Evolutionary conservation across 1,284 basidiomycete genomes (phyloP).

Genomic region (Neolentinus lepideus): DNA sequence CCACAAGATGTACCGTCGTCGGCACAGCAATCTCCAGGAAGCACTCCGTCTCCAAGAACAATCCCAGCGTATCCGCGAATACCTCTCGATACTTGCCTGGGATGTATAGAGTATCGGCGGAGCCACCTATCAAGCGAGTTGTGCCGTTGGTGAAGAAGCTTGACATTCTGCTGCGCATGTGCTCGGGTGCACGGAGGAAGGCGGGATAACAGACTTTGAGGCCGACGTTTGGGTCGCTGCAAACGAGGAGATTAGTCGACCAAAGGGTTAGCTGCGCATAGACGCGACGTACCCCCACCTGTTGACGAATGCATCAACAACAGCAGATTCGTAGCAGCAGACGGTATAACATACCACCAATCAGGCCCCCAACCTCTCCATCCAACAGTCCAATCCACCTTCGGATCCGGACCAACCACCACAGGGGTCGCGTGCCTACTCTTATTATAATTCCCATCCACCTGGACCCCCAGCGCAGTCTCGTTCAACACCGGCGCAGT

Average conservation of each 20-base stretch:
- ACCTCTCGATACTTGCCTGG: constrained; percentile 29
- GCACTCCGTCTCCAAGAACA: constrained; percentile 39
- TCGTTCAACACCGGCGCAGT: background rate
- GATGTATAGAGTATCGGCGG: constrained; percentile 42
- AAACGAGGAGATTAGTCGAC: constrained; percentile 1
- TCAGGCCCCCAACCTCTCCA: constrained; percentile 33
- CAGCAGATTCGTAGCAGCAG: background rate
- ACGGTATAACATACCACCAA: constrained; percentile 31
- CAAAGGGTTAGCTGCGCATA: background rate
- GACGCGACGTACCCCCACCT: constrained; percentile 31
- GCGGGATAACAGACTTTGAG: constrained; percentile 34
- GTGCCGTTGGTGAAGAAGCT: constrained; percentile 20
- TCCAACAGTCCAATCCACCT: constrained; percentile 25
- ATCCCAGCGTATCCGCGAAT: constrained; percentile 32
- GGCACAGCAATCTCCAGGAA: constrained; percentile 44
- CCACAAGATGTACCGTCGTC: constrained; percentile 33
- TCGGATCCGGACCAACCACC: constrained; percentile 31
- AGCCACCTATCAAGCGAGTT: constrained; percentile 37
- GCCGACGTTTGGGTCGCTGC: constrained; percentile 37
- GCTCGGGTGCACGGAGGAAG: constrained; percentile 25
- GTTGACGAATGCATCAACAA: background rate
- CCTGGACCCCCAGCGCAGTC: constrained; percentile 10
- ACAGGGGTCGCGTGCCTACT: constrained; percentile 27
- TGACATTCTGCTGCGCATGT: constrained; percentile 30
- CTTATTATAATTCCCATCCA: constrained; percentile 12